Conservation (phyloP, 2,329 filamentous ascomycete species). For the Ophiocordyceps camponoti-saundersi region DNA sequence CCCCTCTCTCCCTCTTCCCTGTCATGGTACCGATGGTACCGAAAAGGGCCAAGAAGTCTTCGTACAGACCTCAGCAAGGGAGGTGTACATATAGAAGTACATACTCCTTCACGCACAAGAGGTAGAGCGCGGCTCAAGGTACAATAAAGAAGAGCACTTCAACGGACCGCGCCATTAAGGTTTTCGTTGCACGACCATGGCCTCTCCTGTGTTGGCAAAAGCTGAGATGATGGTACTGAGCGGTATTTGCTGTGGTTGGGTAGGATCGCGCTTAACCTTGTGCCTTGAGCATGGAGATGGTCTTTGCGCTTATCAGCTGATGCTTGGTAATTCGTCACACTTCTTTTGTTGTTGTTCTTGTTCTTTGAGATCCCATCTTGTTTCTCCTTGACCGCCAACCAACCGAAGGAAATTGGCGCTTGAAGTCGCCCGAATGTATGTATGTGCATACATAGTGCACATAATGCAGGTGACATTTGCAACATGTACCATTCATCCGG, state of each 20-base stretch:
- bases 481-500: too few relatives aligned
- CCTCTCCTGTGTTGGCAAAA: not conserved
- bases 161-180: not conserved
- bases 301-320: slow-evolving; percentile 1
- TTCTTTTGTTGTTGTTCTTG: not conserved
- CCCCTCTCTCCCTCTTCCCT: not conserved
- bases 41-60: not conserved
- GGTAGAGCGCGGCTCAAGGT: not conserved
- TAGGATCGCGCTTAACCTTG: slow-evolving; percentile 1
- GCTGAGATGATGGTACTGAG: not conserved
- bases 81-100: too few relatives aligned
- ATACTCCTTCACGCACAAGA: too few relatives aligned
- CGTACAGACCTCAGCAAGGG: not conserved
- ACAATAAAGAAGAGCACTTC: not conserved
- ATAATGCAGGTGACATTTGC: too few relatives aligned
- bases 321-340: not conserved
- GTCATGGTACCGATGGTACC: not conserved
- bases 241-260: slow-evolving; percentile 1
- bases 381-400: not conserved
- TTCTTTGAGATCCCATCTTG: not conserved
- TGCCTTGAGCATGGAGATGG: slow-evolving; percentile 1
- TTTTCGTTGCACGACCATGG: not conserved
- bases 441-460: too few relatives aligned
- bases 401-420: too few relatives aligned
- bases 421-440: too few relatives aligned